phyloP scores from a whole-genome alignment of 306 rosid genomes.

The Quercus agrifolia region DNA sequence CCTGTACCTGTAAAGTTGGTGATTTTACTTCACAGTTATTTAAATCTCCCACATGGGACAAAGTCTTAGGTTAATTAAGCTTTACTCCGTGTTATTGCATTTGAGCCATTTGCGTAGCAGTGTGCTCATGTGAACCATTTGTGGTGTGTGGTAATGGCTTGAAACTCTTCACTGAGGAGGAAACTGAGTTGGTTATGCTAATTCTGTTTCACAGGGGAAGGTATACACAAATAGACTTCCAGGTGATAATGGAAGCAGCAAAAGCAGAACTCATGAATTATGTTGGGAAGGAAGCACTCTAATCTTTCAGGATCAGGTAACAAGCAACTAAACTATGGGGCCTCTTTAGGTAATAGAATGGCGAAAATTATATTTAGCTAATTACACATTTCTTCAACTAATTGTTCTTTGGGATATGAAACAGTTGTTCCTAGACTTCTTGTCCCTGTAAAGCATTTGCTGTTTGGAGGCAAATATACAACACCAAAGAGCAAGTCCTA shows the following conservation, averaged over 20 bases:
- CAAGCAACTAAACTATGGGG: slow-evolving; percentile 7
- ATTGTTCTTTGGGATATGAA: background rate
- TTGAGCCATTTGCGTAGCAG: background rate
- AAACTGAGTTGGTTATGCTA: slow-evolving; percentile 18
- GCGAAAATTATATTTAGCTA: background rate
- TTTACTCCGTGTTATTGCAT: background rate
- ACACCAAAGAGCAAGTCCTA: background rate
- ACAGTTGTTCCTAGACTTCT: slow-evolving; percentile 6
- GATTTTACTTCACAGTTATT: background rate
- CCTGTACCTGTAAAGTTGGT: background rate
- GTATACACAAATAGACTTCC: slow-evolving; percentile 62
- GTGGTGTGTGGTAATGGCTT: background rate
- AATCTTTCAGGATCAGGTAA: slow-evolving; percentile 19
- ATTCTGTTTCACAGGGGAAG: slow-evolving; percentile 77
- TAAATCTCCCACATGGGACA: background rate
- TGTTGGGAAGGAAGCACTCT: slow-evolving; percentile 49
- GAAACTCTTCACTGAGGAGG: background rate
- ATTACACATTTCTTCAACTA: background rate
- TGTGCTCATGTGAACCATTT: background rate
- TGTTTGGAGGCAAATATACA: background rate
- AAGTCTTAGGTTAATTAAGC: background rate
- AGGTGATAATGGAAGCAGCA: slow-evolving; percentile 78
- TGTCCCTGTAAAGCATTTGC: background rate
- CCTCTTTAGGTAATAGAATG: slow-evolving; percentile 15
- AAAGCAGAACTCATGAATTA: slow-evolving; percentile 58